Evolutionary conservation across 192 early-diverging fungal genomes (phyloP).

Genomic region (Chytriomyces sp.): DNA sequence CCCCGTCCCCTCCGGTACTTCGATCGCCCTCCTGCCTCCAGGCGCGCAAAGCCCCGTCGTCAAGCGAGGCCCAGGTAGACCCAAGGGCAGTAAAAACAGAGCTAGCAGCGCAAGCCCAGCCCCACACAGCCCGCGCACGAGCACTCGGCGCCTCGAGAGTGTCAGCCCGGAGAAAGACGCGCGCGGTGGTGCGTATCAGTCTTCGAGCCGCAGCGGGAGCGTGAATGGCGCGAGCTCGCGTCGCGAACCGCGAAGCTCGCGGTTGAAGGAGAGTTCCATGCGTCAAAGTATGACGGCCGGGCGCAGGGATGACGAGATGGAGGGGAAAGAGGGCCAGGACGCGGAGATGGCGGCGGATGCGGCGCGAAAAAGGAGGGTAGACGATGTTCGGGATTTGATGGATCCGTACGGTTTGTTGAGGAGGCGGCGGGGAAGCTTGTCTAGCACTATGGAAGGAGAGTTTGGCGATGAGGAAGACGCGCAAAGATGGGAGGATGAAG

Average conservation of each 20-base stretch:
- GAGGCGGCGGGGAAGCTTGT: background rate
- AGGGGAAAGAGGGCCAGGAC: too few species aligned
- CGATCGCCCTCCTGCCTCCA: background rate
- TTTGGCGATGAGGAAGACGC: too few species aligned
- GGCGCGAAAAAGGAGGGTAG: background rate
- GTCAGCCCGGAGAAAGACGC: background rate
- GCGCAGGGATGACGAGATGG: too few species aligned
- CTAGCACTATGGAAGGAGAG: background rate
- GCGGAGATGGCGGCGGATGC: too few species aligned
- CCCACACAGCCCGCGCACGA: background rate
- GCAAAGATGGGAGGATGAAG: too few species aligned
- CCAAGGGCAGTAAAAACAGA: slow-evolving; percentile 26
- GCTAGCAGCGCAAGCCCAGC: slow-evolving; percentile 5
- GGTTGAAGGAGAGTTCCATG: too few species aligned
- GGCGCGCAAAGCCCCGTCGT: background rate
- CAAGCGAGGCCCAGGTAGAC: slow-evolving; percentile 28
- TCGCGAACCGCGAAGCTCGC: too few species aligned
- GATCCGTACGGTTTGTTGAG: slow-evolving; percentile 28
- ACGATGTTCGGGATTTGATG: slow-evolving; percentile 25
- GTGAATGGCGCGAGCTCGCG: too few species aligned
- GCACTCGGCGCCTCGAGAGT: background rate
- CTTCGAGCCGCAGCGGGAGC: too few species aligned
- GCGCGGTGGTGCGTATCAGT: too few species aligned
- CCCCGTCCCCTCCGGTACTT: background rate
- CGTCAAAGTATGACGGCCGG: too few species aligned